Evolutionary conservation across 768 basidiomycete species (phyloP).

Genomic region (Kwoniella mangroviensis): DNA sequence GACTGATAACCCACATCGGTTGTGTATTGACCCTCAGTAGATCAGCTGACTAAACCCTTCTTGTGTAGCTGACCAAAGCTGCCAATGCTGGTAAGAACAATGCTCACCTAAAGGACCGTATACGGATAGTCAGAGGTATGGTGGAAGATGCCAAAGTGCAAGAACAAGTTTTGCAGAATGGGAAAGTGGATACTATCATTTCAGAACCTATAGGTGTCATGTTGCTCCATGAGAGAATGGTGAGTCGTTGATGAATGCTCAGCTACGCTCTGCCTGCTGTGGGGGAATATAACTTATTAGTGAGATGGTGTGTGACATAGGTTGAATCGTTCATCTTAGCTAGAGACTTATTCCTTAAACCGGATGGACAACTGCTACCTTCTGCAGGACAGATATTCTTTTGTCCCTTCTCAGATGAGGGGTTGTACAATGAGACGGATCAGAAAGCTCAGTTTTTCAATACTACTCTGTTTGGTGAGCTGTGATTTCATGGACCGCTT

Average conservation of each 20-base stretch:
- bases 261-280: background rate
- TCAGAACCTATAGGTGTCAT: conserved; percentile 57
- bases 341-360: conserved; percentile 54
- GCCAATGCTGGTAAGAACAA: conserved; percentile 47
- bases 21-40: background rate
- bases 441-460: conserved; percentile 57
- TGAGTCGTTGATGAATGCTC: conserved; percentile 19
- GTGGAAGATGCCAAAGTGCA: conserved; percentile 50
- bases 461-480: conserved; percentile 49
- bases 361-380: conserved; percentile 51
- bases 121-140: conserved; percentile 53
- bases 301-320: conserved; percentile 19
- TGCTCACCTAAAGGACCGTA: conserved; percentile 45
- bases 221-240: conserved; percentile 57
- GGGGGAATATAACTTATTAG: background rate
- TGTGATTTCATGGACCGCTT: background rate
- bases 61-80: conserved; percentile 40
- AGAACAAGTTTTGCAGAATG: conserved; percentile 40
- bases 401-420: conserved; percentile 53
- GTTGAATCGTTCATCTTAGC: conserved; percentile 56
- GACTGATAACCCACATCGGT: background rate
- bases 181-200: conserved; percentile 56
- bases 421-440: conserved; percentile 53
- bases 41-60: background rate
- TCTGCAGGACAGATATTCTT: conserved; percentile 53